phyloP scores from a whole-genome alignment of 2,329 filamentous ascomycete genomes.

The Hypoxylon sp. region DNA sequence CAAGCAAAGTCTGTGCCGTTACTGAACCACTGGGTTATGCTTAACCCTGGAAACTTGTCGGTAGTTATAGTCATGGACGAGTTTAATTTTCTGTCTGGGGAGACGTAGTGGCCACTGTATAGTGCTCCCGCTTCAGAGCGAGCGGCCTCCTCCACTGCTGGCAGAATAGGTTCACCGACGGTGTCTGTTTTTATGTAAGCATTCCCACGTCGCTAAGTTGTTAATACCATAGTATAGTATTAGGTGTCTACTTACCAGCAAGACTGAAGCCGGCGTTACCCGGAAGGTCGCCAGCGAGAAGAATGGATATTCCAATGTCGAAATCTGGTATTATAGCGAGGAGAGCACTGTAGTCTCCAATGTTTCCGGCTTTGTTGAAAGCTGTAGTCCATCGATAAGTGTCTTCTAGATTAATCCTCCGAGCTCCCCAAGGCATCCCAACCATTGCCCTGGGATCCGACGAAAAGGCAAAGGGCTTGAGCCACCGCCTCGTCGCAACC shows the following conservation, averaged over 20 bases:
- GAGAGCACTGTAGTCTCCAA: conserved; percentile 57
- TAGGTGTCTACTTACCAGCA: no score
- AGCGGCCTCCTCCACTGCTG: conserved; percentile 52
- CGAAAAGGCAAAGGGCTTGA: conserved; percentile 59
- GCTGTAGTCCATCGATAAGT: conserved; percentile 57
- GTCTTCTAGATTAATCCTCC: conserved; percentile 49
- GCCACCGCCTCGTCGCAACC: conserved; percentile 57
- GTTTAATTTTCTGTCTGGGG: conserved; percentile 47
- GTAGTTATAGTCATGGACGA: conserved; percentile 53
- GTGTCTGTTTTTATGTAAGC: conserved; percentile 46
- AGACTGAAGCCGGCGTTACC: conserved; percentile 52
- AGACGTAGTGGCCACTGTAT: conserved; percentile 51
- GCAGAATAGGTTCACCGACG: conserved; percentile 51
- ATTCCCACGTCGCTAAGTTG: not conserved
- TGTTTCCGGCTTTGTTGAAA: conserved; percentile 59
- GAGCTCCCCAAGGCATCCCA: conserved; percentile 58
- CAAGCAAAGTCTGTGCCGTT: conserved; percentile 54
- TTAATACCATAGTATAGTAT: not conserved
- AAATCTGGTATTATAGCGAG: conserved; percentile 61
- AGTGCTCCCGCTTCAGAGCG: conserved; percentile 49
- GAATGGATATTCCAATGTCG: conserved; percentile 59
- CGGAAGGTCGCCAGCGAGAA: conserved; percentile 56
- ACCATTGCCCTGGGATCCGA: conserved; percentile 58
- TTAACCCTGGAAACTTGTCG: conserved; percentile 52
- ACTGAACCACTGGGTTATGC: conserved; percentile 53